These are phyloP conservation scores for Eucommia ulmoides DNA, from an alignment of 257 asterid genomes.

Conservation along the genomic window DNA sequence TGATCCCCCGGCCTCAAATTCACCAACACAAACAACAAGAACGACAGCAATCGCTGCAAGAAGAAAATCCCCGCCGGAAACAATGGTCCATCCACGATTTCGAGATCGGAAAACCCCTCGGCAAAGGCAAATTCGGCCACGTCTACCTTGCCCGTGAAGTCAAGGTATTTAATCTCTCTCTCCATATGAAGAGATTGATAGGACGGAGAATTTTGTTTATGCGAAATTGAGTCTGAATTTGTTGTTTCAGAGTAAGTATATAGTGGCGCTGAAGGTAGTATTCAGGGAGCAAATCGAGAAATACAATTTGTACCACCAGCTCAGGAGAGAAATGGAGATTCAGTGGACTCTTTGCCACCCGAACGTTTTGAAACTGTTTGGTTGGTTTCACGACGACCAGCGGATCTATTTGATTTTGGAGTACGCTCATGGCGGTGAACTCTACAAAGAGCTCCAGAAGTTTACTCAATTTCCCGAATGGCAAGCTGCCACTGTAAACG, in stretches of 20 bases:
- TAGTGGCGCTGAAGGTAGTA: slow-evolving; percentile 81
- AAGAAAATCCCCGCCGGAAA: slow-evolving; percentile 14
- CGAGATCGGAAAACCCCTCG: slow-evolving; percentile 91
- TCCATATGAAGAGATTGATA: slow-evolving; percentile 51
- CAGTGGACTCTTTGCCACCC: slow-evolving; percentile 71
- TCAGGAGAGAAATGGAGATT: slow-evolving; percentile 89
- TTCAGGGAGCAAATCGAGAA: slow-evolving; percentile 82
- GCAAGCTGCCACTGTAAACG: slow-evolving; percentile 72
- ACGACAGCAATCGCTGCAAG: slow-evolving; percentile 29
- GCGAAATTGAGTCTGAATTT: background rate
- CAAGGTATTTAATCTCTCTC: slow-evolving; percentile 73
- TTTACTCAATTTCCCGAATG: slow-evolving; percentile 43
- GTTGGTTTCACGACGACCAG: slow-evolving; percentile 85
- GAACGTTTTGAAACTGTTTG: slow-evolving; percentile 61
- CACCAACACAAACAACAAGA: slow-evolving; percentile 10
- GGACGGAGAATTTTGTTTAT: background rate
- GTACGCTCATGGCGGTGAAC: slow-evolving; percentile 87
- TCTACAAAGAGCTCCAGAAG: slow-evolving; percentile 59
- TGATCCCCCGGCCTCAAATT: too few relatives aligned
- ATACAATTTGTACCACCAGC: slow-evolving; percentile 62
- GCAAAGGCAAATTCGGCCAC: slow-evolving; percentile 88
- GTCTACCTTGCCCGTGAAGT: slow-evolving; percentile 92
- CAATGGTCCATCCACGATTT: slow-evolving; percentile 68
- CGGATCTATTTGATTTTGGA: slow-evolving; percentile 78
- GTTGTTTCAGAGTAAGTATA: slow-evolving; percentile 40